Evolutionary conservation across 2,329 filamentous ascomycete species (phyloP).

Genomic region (Huntiella decipiens): DNA sequence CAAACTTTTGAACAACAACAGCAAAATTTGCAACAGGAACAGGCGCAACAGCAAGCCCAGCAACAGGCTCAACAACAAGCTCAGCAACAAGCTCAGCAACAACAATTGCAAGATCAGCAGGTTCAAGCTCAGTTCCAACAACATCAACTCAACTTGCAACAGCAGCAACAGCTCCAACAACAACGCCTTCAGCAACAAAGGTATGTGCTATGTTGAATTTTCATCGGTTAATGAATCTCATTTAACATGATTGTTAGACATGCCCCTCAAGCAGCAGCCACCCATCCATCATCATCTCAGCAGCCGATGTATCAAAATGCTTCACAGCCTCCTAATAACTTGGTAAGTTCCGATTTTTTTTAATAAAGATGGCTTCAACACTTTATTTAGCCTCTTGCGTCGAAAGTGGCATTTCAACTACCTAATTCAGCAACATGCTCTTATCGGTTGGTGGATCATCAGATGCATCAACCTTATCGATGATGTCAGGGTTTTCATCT

Average conservation of each 20-base stretch:
- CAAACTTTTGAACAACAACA: slow-evolving; percentile 4
- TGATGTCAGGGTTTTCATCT: not conserved
- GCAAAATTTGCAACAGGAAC: slow-evolving; percentile 1
- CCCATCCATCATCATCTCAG: slow-evolving; percentile 1
- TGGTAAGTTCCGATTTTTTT: not conserved
- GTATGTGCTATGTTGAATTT: not conserved
- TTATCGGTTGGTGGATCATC: not conserved
- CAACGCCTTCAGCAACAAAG: not conserved
- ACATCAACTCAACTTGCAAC: not conserved
- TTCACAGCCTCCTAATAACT: not conserved
- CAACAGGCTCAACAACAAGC: not conserved
- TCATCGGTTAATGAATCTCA: too few relatives aligned
- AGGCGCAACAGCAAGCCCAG: not conserved
- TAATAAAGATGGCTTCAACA: not conserved
- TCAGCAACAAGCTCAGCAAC: not conserved
- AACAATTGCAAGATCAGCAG: not conserved
- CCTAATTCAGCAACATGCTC: not conserved
- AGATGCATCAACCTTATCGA: not conserved
- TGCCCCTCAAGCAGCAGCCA: slow-evolving; percentile 1
- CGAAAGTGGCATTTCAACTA: too few relatives aligned
- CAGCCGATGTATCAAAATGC: not conserved
- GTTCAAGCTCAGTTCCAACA: not conserved
- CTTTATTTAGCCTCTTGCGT: too few relatives aligned
- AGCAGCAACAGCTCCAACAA: not conserved
- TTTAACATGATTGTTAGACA: not conserved